A percentile compares a stretch with the other conserved stretches of the same genome.
These are phyloP conservation scores for Myxozyma geophila DNA, from an alignment of 805 yeast genomes.

Conservation along the genomic window DNA sequence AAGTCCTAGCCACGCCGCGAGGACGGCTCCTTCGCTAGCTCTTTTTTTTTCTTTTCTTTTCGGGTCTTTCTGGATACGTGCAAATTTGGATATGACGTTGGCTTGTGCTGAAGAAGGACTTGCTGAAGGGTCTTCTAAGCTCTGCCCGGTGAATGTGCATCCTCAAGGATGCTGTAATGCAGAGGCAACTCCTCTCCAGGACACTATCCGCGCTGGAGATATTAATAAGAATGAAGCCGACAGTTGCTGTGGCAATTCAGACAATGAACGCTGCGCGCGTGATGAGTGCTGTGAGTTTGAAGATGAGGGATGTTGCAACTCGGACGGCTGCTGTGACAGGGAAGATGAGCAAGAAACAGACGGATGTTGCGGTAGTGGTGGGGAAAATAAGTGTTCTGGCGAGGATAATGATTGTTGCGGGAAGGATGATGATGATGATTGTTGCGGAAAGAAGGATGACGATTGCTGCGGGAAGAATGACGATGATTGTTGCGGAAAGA, in stretches of 20 bases:
- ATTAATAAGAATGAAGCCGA: background rate
- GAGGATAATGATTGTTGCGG: constrained; percentile 9
- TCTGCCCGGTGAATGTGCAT: no score
- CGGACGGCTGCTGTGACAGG: constrained; percentile 1
- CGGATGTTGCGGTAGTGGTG: background rate
- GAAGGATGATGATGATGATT: background rate
- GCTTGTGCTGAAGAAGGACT: no score
- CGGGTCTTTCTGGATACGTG: no score
- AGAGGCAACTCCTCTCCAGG: no score
- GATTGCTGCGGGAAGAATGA: background rate
- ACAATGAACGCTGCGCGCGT: background rate
- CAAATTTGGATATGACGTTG: no score
- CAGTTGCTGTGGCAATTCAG: background rate
- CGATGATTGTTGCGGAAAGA: background rate
- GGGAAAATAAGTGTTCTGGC: background rate
- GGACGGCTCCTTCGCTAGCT: no score
- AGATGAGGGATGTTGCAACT: background rate
- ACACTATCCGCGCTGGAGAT: no score
- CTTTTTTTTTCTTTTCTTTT: no score
- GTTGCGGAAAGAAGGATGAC: constrained; percentile 3
- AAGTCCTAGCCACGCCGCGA: no score
- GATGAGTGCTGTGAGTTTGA: background rate
- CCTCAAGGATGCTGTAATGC: no score
- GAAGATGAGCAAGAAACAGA: background rate
- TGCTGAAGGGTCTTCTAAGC: no score